Evolutionary conservation across 164 flowering plant species (phyloP).

Genomic region (Macadamia tetraphylla): DNA sequence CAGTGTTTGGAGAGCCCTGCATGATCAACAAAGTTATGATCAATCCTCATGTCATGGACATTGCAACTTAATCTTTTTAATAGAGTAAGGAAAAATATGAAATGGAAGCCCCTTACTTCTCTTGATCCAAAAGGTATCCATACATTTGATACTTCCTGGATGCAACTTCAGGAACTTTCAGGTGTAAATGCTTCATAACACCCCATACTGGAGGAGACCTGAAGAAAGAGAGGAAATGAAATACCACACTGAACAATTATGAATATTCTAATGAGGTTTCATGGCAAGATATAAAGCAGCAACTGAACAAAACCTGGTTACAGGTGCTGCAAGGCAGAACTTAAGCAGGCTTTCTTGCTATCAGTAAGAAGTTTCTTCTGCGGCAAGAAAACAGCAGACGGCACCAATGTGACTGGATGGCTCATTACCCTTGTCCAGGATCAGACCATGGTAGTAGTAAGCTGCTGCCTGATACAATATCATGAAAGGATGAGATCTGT

Average conservation of each 20-base stretch:
- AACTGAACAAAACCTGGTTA: conserved; percentile 56
- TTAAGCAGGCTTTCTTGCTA: conserved; percentile 80
- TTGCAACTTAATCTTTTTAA: neutral
- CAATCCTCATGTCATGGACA: neutral
- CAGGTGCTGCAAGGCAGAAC: conserved; percentile 79
- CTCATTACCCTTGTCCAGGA: conserved; percentile 78
- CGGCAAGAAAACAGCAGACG: conserved; percentile 77
- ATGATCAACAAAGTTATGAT: conserved; percentile 3
- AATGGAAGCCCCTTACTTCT: conserved; percentile 49
- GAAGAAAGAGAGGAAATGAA: neutral
- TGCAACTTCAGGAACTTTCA: conserved; percentile 78
- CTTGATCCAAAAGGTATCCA: conserved; percentile 69
- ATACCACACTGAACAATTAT: neutral
- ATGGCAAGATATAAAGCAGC: neutral
- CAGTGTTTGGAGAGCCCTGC: conserved; percentile 58
- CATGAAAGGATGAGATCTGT: conserved; percentile 1
- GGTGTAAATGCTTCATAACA: conserved; percentile 72
- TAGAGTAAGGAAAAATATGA: neutral
- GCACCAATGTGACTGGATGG: conserved; percentile 63
- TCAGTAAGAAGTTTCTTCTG: conserved; percentile 65
- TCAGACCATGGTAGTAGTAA: conserved; percentile 83
- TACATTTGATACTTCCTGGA: conserved; percentile 78
- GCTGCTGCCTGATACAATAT: conserved; percentile 71
- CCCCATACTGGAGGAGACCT: conserved; percentile 88
- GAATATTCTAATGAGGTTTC: neutral